phyloP scores from a whole-genome alignment of 1,284 basidiomycete species.

The Leccinum proximum region DNA sequence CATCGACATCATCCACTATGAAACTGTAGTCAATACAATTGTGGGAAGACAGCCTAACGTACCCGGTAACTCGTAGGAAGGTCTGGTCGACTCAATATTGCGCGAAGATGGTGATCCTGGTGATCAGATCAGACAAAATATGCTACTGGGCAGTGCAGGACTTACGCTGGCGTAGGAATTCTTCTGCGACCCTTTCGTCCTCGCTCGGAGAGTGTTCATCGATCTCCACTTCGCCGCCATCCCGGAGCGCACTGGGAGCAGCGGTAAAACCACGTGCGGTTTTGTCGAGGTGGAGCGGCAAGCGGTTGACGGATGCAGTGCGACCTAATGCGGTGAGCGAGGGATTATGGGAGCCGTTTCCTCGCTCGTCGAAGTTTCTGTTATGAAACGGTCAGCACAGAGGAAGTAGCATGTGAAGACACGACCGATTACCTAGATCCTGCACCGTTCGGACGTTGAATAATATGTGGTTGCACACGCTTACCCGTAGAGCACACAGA shows the following conservation, averaged over 20 bases:
- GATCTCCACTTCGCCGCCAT: not conserved
- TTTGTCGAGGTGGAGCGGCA: not conserved
- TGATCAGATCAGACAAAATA: not conserved
- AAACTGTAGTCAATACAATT: too few relatives aligned
- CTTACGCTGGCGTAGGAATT: not conserved
- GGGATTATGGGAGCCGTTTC: not conserved
- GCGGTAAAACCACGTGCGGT: not conserved
- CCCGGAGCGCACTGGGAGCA: not conserved
- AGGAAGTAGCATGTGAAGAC: not conserved
- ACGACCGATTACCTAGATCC: not conserved
- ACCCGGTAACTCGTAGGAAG: too few relatives aligned
- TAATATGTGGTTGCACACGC: too few relatives aligned
- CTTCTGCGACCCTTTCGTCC: not conserved
- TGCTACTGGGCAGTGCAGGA: not conserved
- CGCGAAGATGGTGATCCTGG: too few relatives aligned
- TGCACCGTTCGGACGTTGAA: not conserved
- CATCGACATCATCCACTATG: too few relatives aligned
- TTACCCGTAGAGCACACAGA: too few relatives aligned
- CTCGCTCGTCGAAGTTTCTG: not conserved
- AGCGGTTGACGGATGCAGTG: not conserved
- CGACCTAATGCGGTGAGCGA: not conserved
- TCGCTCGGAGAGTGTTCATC: not conserved
- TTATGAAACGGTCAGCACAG: not conserved
- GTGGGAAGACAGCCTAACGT: too few relatives aligned
- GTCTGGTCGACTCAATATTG: too few relatives aligned